A percentile compares a stretch with the other conserved stretches of the same genome.
phyloP scores from a whole-genome alignment of 2,329 filamentous ascomycete genomes.

The Paecilomyces fulvus region DNA sequence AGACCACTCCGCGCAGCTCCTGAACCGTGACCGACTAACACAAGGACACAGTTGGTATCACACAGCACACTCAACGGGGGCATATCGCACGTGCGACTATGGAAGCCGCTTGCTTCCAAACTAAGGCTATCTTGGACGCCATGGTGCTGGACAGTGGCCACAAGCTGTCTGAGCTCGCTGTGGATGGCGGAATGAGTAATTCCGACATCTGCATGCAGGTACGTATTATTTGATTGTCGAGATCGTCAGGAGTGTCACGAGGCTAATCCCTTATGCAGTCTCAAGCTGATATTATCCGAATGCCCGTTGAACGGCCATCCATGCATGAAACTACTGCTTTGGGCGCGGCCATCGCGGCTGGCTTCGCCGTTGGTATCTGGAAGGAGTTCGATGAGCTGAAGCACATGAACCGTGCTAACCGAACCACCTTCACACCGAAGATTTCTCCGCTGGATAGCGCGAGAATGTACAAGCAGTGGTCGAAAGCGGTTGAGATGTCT shows the following conservation, averaged over 20 bases:
- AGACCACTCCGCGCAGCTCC: not conserved
- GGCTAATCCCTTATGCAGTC: conserved; percentile 40
- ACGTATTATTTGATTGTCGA: conserved; percentile 14
- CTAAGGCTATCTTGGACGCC: conserved; percentile 80
- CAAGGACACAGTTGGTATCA: conserved; percentile 57
- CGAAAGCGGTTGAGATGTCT: conserved; percentile 70
- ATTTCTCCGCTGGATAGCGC: conserved; percentile 51
- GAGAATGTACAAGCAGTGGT: conserved; percentile 63
- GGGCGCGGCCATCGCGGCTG: conserved; percentile 80
- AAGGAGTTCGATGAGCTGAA: conserved; percentile 64
- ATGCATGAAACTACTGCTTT: conserved; percentile 90
- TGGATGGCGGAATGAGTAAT: conserved; percentile 85
- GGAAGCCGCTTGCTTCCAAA: conserved; percentile 88
- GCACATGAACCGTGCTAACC: conserved; percentile 61
- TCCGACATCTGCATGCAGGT: conserved; percentile 81
- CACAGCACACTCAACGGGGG: conserved; percentile 73
- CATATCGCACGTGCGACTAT: conserved; percentile 85
- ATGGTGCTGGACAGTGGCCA: conserved; percentile 83
- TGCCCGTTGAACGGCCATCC: conserved; percentile 71
- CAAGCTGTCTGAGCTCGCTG: conserved; percentile 64
- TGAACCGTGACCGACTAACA: not conserved
- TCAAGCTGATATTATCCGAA: conserved; percentile 77
- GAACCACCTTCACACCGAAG: conserved; percentile 61
- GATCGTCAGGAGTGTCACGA: not conserved
- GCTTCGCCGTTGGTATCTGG: conserved; percentile 76